Percentiles rank a stretch among this genome's conserved stretches.
phyloP scores from a whole-genome alignment of 768 basidiomycete genomes.

The Rhodotorula graminis region DNA sequence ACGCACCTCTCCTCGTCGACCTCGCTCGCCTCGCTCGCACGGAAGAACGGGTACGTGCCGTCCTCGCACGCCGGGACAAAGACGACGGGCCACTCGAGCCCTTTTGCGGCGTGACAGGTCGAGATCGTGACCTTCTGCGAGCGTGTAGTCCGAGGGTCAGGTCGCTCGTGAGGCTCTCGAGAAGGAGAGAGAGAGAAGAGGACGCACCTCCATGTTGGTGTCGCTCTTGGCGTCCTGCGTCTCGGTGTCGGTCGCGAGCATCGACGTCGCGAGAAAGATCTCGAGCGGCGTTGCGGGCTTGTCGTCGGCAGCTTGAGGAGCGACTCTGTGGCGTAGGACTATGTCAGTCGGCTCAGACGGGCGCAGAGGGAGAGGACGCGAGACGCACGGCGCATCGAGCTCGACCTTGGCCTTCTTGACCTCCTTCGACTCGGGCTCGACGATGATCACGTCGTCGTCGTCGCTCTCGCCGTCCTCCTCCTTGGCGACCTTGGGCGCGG shows the following conservation, averaged over 20 bases:
- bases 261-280: slow-evolving; percentile 69
- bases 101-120: slow-evolving; percentile 86
- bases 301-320: slow-evolving; percentile 5
- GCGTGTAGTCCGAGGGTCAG: background rate
- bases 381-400: slow-evolving; percentile 6
- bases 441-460: slow-evolving; percentile 1
- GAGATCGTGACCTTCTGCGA: slow-evolving; percentile 73
- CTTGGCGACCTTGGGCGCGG: background rate
- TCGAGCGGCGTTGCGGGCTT: slow-evolving; percentile 57
- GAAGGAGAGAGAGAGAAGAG: background rate
- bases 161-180: no score
- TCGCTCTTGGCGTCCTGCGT: slow-evolving; percentile 49
- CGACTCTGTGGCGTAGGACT: background rate
- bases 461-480: background rate
- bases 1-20: slow-evolving; percentile 71
- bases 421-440: background rate
- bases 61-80: slow-evolving; percentile 64
- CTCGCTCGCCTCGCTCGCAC: slow-evolving; percentile 57
- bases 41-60: slow-evolving; percentile 65
- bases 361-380: background rate
- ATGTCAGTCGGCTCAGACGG: background rate
- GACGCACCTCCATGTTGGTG: slow-evolving; percentile 5
- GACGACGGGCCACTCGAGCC: slow-evolving; percentile 86
- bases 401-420: slow-evolving; percentile 13
- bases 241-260: slow-evolving; percentile 75